These are phyloP conservation scores for Cryphonectria carpinicola DNA, from an alignment of 2,329 filamentous ascomycete species.

Conservation along the genomic window DNA sequence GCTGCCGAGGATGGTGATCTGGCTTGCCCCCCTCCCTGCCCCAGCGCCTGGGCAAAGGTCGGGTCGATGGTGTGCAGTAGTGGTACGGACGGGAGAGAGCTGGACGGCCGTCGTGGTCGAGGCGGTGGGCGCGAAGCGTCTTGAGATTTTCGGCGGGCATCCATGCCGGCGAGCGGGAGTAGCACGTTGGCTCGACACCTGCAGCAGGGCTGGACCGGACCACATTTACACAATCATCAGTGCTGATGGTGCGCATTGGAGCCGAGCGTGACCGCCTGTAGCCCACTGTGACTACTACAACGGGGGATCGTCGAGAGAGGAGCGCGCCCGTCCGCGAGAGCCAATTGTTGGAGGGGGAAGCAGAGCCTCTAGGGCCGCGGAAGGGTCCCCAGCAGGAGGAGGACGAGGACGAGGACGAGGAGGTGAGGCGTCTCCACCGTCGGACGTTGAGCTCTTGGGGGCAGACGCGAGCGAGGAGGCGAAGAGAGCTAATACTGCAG, in stretches of 20 bases:
- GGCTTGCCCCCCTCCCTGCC: slow-evolving; percentile 13
- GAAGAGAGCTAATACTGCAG: neutral
- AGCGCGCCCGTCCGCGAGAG: neutral
- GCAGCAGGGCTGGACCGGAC: slow-evolving; percentile 24
- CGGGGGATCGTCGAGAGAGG: slow-evolving; percentile 7
- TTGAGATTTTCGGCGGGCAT: slow-evolving; percentile 28
- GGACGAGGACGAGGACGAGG: slow-evolving; percentile 5
- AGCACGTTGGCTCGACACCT: slow-evolving; percentile 8
- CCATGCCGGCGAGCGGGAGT: slow-evolving; percentile 28
- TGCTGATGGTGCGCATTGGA: slow-evolving; percentile 27
- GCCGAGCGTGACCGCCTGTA: slow-evolving; percentile 26
- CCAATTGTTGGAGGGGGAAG: slow-evolving; percentile 8
- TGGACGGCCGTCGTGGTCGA: slow-evolving; percentile 27
- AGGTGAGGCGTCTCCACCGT: slow-evolving; percentile 9
- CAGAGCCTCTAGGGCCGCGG: slow-evolving; percentile 8
- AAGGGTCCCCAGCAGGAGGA: slow-evolving; percentile 5
- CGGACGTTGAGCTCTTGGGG: neutral
- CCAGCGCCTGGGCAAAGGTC: slow-evolving; percentile 19
- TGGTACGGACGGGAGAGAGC: slow-evolving; percentile 28
- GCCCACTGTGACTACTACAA: slow-evolving; percentile 12
- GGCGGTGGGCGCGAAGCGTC: slow-evolving; percentile 29
- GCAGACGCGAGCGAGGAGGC: slow-evolving; percentile 2
- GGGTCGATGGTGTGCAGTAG: slow-evolving; percentile 26
- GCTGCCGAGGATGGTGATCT: slow-evolving; percentile 16
- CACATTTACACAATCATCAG: slow-evolving; percentile 21